Evolutionary conservation across 1,139 yeast genomes (phyloP), one percentile per base, ranked within the genome.

Genomic region (Protomyces inundatus): DNA sequence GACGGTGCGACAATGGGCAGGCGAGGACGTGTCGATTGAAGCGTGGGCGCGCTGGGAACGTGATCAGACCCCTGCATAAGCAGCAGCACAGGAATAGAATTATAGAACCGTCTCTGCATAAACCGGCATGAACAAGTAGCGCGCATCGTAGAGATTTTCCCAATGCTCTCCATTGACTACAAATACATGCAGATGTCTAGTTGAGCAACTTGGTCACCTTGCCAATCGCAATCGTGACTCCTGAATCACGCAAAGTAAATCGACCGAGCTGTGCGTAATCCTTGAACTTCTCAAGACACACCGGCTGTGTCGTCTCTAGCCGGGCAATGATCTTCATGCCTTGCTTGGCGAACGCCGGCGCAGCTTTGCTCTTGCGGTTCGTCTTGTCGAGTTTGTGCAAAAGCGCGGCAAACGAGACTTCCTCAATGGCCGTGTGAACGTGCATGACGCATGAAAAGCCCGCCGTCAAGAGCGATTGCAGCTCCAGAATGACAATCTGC

Each of bases 361-460:
- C 89, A 76, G 89, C 90, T 83, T 90, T 93, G 67, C 96, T 88
- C 77, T 86, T 88, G 80, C 97, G 87, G 82, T 91, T 91, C 65
- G 98, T 91, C 80, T 88, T 91, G 77, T 93, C 97, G 73, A 93
- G 82, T 78, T 91, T 90, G 79, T 93, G 98, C 75, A 91, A 81
- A 76, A 93, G 83, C 73, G 86, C 86, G 62, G 86, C 81, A 74
- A 93, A 84, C 54, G 82, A 82, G 64, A 93, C 97, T 78, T 93
- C 98, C 78, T 93, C 98, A 73, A 93, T 90, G 64, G 98, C 98
- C 59, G 98, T 90, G 80, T 95, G 98, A 73, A 93, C 87, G 74
- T 93, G 98, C 97, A 93, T 91, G 66, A 93, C 97, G 83, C 98
- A 93, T 10, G 97, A 85, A 80, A 86, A 93, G 67, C 99, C 99